Percentiles rank a stretch among this genome's conserved stretches.
Conservation (phyloP, 192 early-diverging fungal genomes). For the Linnemannia zychae region DNA sequence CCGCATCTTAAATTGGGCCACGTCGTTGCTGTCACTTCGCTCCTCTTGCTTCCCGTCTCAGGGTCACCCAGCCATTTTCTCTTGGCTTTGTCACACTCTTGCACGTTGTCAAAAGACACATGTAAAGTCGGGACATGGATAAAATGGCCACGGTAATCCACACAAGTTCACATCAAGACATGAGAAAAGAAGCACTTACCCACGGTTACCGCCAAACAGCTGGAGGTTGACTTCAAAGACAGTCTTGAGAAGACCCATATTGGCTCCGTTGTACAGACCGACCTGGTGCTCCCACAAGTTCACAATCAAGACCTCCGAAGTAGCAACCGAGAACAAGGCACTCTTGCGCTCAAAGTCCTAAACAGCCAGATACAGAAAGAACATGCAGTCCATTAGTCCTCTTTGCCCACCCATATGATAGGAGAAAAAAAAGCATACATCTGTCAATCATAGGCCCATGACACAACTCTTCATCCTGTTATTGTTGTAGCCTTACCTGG, state of each 20-base stretch:
- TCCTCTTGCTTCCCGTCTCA: not conserved
- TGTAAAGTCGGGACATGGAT: not conserved
- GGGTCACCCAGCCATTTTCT: not conserved
- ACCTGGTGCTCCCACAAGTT: conserved; percentile 99
- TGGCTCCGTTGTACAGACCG: conserved; percentile 98
- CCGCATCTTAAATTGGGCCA: not conserved
- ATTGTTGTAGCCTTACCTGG: conserved; percentile 61
- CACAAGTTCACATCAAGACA: not conserved
- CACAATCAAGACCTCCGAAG: conserved; percentile 93
- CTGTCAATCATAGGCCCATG: too few relatives aligned
- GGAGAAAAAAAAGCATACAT: not conserved
- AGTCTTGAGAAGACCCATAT: conserved; percentile 98
- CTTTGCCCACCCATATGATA: not conserved
- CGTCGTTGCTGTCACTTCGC: not conserved
- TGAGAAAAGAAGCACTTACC: conserved; percentile 53
- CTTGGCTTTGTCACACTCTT: not conserved
- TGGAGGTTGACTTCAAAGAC: conserved; percentile 99
- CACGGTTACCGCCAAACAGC: conserved; percentile 88
- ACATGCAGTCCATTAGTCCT: not conserved
- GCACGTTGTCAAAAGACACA: not conserved
- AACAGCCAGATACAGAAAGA: not conserved
- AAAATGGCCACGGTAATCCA: not conserved
- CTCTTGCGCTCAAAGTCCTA: conserved; percentile 98
- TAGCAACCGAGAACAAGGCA: conserved; percentile 97
- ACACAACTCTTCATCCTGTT: too few relatives aligned